Percentiles rank a stretch among this genome's conserved stretches.
Conservation (phyloP, 148 eudicot species). For the Hydrangea macrophylla region DNA sequence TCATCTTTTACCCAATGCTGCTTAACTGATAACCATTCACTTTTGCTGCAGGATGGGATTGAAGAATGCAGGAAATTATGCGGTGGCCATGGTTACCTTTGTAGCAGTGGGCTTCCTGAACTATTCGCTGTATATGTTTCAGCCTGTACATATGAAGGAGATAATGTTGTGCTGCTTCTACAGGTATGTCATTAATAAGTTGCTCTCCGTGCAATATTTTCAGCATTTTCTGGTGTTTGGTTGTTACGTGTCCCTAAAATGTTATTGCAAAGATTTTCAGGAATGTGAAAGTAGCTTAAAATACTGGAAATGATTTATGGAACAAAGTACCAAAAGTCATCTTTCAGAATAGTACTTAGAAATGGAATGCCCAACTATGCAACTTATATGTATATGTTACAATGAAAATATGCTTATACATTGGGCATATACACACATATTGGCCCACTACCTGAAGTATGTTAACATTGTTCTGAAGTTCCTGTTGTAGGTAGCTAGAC, state of each 20-base stretch:
- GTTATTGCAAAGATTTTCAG: too few species aligned
- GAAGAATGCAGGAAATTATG: slow-evolving; percentile 93
- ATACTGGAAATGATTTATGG: too few species aligned
- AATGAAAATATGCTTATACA: too few species aligned
- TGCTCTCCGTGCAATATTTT: too few species aligned
- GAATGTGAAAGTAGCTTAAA: too few species aligned
- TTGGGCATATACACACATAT: too few species aligned
- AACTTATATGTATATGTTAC: too few species aligned
- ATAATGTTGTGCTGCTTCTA: slow-evolving; percentile 73
- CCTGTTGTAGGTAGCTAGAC: slow-evolving; percentile 71
- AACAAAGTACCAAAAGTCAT: too few species aligned
- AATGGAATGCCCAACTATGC: too few species aligned
- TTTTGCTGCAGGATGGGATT: slow-evolving; percentile 69
- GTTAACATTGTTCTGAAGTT: neutral
- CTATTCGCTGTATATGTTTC: slow-evolving; percentile 90
- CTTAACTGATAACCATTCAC: slow-evolving; percentile 2
- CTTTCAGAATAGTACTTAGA: too few species aligned
- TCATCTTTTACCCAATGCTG: neutral
- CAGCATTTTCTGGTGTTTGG: too few species aligned
- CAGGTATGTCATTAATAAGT: slow-evolving; percentile 46
- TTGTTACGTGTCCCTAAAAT: neutral
- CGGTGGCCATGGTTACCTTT: slow-evolving; percentile 97
- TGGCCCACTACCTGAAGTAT: neutral
- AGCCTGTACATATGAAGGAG: slow-evolving; percentile 95
- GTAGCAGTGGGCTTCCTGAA: slow-evolving; percentile 96